phyloP scores from a whole-genome alignment of 208 protist species.

The Crithidia sp. region DNA sequence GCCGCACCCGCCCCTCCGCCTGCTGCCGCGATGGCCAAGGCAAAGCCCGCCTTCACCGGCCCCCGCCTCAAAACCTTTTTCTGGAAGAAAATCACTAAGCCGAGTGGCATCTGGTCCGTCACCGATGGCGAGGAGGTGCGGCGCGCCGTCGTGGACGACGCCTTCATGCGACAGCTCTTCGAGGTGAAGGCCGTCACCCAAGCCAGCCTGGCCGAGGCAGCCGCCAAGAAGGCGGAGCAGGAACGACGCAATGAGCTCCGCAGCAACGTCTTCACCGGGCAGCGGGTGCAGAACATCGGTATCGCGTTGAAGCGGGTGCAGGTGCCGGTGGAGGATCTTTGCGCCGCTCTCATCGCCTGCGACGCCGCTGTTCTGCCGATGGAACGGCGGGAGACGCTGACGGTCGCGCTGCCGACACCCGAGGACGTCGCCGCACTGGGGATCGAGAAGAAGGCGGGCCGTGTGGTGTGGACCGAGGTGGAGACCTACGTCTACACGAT shows the following conservation, averaged over 20 bases:
- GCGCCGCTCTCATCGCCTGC: slow-evolving; percentile 59
- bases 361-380: slow-evolving; percentile 43
- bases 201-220: slow-evolving; percentile 12
- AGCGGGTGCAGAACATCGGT: slow-evolving; percentile 78
- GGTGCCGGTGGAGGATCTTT: slow-evolving; percentile 51
- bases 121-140: slow-evolving; percentile 27
- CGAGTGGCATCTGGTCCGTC: slow-evolving; percentile 68
- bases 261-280: slow-evolving; percentile 59
- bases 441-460: slow-evolving; percentile 44
- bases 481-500: slow-evolving; percentile 69
- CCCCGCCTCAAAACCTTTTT: slow-evolving; percentile 83
- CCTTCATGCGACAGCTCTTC: slow-evolving; percentile 67
- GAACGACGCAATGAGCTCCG: slow-evolving; percentile 30
- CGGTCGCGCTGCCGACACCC: slow-evolving; percentile 45
- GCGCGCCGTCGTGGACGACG: slow-evolving; percentile 51
- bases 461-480: slow-evolving; percentile 61
- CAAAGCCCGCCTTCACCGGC: slow-evolving; percentile 35
- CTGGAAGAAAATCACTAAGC: slow-evolving; percentile 73
- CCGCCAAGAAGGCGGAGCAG: slow-evolving; percentile 25
- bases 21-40: slow-evolving; percentile 15
- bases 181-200: slow-evolving; percentile 39
- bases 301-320: slow-evolving; percentile 75
- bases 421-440: slow-evolving; percentile 59
- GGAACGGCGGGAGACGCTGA: slow-evolving; percentile 56
- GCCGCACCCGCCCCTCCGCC: slow-evolving; percentile 35